These are phyloP conservation scores for Zygotorulaspora danielsina DNA, from an alignment of 805 yeast genomes.

Conservation along the genomic window DNA sequence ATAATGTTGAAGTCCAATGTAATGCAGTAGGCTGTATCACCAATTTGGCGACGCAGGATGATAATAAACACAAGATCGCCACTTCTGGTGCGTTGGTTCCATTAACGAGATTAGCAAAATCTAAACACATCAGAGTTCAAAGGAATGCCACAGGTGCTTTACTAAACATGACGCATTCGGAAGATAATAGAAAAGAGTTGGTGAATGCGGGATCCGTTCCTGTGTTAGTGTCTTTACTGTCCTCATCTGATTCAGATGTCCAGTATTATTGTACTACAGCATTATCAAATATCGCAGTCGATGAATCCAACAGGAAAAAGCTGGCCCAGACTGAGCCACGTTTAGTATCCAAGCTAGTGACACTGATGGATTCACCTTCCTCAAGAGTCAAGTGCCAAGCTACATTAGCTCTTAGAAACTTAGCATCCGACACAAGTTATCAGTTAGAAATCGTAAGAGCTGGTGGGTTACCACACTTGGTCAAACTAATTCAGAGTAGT, in stretches of 20 bases:
- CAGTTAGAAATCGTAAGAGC: constrained; percentile 94
- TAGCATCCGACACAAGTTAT: constrained; percentile 93
- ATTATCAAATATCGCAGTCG: constrained; percentile 93
- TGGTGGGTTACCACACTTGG: constrained; percentile 91
- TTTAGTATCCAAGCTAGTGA: constrained; percentile 80
- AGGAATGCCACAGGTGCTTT: constrained; percentile 98
- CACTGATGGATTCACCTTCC: constrained; percentile 86
- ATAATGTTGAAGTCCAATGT: constrained; percentile 97
- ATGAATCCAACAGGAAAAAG: constrained; percentile 82
- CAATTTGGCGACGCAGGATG: constrained; percentile 95
- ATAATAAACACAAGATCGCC: constrained; percentile 92
- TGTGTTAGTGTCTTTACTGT: constrained; percentile 78
- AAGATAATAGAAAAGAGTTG: constrained; percentile 91
- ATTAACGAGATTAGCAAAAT: constrained; percentile 87
- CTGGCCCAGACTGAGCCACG: constrained; percentile 90
- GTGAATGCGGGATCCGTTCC: constrained; percentile 99
- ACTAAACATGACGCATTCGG: constrained; percentile 96
- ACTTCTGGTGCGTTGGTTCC: constrained; percentile 94
- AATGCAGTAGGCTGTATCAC: constrained; percentile 99
- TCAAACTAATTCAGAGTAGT: constrained; percentile 79
- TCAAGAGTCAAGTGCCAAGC: constrained; percentile 99
- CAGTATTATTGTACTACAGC: constrained; percentile 99
- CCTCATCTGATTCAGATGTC: constrained; percentile 89
- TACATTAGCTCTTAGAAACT: constrained; percentile 88
- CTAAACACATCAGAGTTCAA: constrained; percentile 92